Conservation (phyloP, 2,329 filamentous ascomycete genomes). For the Fonsecaea pedrosoi region DNA sequence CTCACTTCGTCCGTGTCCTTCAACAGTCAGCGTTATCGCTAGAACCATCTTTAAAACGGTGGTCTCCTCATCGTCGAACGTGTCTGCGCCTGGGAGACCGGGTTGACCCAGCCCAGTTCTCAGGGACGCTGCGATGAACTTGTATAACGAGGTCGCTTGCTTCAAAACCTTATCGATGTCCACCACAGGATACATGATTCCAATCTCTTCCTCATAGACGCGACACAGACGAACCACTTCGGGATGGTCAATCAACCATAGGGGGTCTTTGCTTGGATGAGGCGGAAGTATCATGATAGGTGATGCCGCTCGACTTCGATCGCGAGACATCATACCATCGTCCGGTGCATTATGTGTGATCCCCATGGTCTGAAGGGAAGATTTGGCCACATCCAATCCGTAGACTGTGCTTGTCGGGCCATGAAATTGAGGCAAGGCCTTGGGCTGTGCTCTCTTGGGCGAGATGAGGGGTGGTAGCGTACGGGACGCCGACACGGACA, state of each 20-base stretch:
- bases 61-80: conserved; percentile 68
- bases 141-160: conserved; percentile 72
- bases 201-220: conserved; percentile 87
- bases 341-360: conserved; percentile 72
- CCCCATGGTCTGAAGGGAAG: conserved; percentile 86
- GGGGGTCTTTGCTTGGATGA: conserved; percentile 70
- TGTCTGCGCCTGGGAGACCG: conserved; percentile 62
- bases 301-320: conserved; percentile 59
- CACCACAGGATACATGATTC: conserved; percentile 88
- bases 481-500: conserved; percentile 33
- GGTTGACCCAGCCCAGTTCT: conserved; percentile 65
- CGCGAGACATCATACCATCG: conserved; percentile 61
- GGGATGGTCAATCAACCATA: conserved; percentile 78
- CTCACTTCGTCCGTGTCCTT: conserved; percentile 79
- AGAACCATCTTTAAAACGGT: conserved; percentile 82
- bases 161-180: conserved; percentile 73
- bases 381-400: conserved; percentile 84
- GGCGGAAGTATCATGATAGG: conserved; percentile 46
- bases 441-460: conserved; percentile 54
- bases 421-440: conserved; percentile 71
- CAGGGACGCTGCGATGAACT: conserved; percentile 73
- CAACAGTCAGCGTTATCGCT: conserved; percentile 76
- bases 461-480: conserved; percentile 40
- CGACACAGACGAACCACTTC: conserved; percentile 80
- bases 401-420: conserved; percentile 86